Conservation (phyloP, 2,329 filamentous ascomycete species). For the Verticillium tricorpus region DNA sequence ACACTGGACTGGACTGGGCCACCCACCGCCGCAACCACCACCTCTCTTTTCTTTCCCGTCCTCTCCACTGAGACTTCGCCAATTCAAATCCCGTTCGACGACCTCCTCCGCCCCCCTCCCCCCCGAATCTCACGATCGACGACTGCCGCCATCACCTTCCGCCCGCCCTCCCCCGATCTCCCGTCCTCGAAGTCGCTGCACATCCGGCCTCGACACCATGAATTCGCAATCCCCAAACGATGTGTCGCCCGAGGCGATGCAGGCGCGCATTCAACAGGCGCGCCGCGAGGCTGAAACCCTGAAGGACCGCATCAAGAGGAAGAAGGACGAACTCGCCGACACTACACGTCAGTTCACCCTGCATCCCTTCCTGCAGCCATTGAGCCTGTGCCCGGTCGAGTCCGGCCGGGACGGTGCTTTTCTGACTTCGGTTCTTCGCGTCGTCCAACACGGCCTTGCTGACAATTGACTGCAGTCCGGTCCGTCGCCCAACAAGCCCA, state of each 20-base stretch:
- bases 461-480: conserved; percentile 58
- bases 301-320: conserved; percentile 98
- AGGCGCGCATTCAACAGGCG: conserved; percentile 87
- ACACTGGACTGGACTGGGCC: neutral
- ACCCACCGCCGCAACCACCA: neutral
- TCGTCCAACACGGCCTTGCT: conserved; percentile 9
- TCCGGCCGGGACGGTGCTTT: too few relatives aligned
- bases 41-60: conserved; percentile 1
- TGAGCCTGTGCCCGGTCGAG: neutral
- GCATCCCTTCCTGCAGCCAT: neutral
- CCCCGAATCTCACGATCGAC: conserved; percentile 9
- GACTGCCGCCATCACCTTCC: conserved; percentile 3
- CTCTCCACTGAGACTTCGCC: conserved; percentile 5
- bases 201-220: conserved; percentile 34
- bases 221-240: conserved; percentile 55
- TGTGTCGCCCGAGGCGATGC: conserved; percentile 74
- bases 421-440: neutral
- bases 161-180: conserved; percentile 5
- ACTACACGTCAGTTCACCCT: conserved; percentile 78
- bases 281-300: conserved; percentile 95
- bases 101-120: conserved; percentile 13
- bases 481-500: conserved; percentile 89
- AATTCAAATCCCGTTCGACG: conserved; percentile 2
- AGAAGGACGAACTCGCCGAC: conserved; percentile 99
- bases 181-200: conserved; percentile 8